Conservation (phyloP, 768 basidiomycete species). For the Lyophyllum atratum region DNA sequence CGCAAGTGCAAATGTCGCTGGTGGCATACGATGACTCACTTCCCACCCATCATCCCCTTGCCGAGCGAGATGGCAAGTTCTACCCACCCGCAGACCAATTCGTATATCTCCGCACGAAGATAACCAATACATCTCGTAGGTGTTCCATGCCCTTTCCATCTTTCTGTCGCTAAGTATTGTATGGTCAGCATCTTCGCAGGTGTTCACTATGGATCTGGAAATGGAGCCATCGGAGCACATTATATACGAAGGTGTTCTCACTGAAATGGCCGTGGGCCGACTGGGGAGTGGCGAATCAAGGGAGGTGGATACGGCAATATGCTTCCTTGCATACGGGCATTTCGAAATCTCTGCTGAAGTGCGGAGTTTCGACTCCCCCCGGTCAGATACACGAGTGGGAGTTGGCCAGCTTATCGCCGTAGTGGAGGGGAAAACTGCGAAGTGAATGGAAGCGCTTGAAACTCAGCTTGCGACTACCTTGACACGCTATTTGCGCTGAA, state of each 20-base stretch:
- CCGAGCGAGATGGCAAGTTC: slow-evolving; percentile 42
- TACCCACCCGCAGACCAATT: slow-evolving; percentile 61
- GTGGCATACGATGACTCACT: slow-evolving; percentile 26
- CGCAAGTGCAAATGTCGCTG: slow-evolving; percentile 60
- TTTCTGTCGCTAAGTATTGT: neutral
- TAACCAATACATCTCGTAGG: slow-evolving; percentile 74
- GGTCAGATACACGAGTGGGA: slow-evolving; percentile 33
- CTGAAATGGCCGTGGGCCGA: slow-evolving; percentile 64
- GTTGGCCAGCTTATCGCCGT: slow-evolving; percentile 41
- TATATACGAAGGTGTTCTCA: slow-evolving; percentile 66
- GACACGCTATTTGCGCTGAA: neutral
- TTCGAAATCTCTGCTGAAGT: slow-evolving; percentile 57
- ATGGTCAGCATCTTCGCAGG: slow-evolving; percentile 48
- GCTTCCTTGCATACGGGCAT: slow-evolving; percentile 71
- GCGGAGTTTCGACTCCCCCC: slow-evolving; percentile 30
- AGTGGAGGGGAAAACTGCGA: slow-evolving; percentile 25
- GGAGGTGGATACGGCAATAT: slow-evolving; percentile 57
- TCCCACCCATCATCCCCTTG: slow-evolving; percentile 21
- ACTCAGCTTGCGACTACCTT: neutral
- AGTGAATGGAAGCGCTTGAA: neutral
- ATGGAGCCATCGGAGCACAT: slow-evolving; percentile 65
- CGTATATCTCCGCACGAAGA: slow-evolving; percentile 53
- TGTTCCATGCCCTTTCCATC: slow-evolving; percentile 8
- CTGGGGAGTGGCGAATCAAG: slow-evolving; percentile 55
- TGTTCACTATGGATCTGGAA: slow-evolving; percentile 54